A percentile compares a stretch with the other conserved stretches of the same genome.
These are phyloP conservation scores for Microsporum canis DNA, from an alignment of 2,329 filamentous ascomycete genomes.

Conservation along the genomic window DNA sequence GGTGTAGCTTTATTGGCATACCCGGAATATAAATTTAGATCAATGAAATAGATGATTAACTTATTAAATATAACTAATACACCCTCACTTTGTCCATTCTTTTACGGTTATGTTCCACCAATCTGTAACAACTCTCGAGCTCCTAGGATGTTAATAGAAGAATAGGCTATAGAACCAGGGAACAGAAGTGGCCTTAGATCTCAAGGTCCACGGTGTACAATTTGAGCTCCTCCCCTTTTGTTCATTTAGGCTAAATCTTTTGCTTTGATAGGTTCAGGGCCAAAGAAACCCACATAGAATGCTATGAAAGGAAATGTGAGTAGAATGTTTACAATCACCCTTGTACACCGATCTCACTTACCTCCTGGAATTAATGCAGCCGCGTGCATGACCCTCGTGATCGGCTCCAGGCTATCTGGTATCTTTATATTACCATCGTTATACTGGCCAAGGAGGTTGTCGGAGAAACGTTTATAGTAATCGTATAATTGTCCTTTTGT, in stretches of 20 bases:
- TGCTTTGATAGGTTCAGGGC: constrained; percentile 22
- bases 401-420: constrained; percentile 40
- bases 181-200: neutral
- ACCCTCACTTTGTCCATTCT: neutral
- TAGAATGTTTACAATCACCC: neutral
- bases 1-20: constrained; percentile 38
- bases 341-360: constrained; percentile 26
- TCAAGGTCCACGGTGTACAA: neutral
- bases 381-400: constrained; percentile 48
- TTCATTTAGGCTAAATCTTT: neutral
- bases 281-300: constrained; percentile 28
- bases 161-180: neutral
- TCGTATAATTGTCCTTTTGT: constrained; percentile 24
- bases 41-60: neutral
- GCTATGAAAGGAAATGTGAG: constrained; percentile 21
- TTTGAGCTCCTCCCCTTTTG: neutral
- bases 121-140: neutral
- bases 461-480: constrained; percentile 24
- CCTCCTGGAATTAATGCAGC: constrained; percentile 45
- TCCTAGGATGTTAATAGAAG: neutral
- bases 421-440: constrained; percentile 28
- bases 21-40: constrained; percentile 25
- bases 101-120: neutral
- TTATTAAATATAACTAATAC: neutral
- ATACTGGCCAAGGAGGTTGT: constrained; percentile 29